Conservation (phyloP, 345 rosid species). For the Salix arbutifolia region DNA sequence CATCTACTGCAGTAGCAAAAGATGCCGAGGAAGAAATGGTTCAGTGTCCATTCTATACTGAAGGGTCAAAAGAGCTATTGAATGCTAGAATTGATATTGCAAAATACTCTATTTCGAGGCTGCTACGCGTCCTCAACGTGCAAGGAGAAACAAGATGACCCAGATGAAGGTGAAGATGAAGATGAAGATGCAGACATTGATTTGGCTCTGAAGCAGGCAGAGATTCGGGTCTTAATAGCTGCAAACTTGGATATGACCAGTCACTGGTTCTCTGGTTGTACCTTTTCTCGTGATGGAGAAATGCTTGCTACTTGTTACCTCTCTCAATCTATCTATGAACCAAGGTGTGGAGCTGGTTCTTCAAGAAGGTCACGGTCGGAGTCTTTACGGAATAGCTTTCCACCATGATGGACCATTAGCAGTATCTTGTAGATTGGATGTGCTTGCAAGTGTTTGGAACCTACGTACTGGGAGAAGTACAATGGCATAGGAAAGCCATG, state of each 20-base stretch:
- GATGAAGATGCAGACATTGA: constrained; percentile 80
- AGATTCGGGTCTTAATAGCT: constrained; percentile 67
- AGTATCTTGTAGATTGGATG: constrained; percentile 87
- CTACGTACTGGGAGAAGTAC: constrained; percentile 92
- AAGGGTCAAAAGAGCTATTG: constrained; percentile 68
- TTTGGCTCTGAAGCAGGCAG: constrained; percentile 65
- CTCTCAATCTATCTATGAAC: constrained; percentile 16
- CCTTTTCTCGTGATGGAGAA: constrained; percentile 76
- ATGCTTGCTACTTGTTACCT: constrained; percentile 82
- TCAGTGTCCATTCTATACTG: constrained; percentile 79
- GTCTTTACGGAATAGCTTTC: constrained; percentile 86
- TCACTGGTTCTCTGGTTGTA: constrained; percentile 76
- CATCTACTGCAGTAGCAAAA: constrained; percentile 39
- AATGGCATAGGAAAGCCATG: constrained; percentile 89
- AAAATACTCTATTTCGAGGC: constrained; percentile 62
- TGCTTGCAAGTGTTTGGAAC: constrained; percentile 93
- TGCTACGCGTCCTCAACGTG: constrained; percentile 65
- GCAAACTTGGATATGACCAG: constrained; percentile 83
- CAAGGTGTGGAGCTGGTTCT: constrained; percentile 76
- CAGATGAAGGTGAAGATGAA: constrained; percentile 87
- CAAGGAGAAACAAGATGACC: constrained; percentile 71
- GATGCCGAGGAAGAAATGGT: constrained; percentile 60
- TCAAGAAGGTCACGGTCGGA: constrained; percentile 94
- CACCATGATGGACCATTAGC: constrained; percentile 92
- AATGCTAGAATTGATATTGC: constrained; percentile 75